These are phyloP conservation scores for Boechera retrofracta DNA, from an alignment of 345 rosid genomes.

Conservation along the genomic window DNA sequence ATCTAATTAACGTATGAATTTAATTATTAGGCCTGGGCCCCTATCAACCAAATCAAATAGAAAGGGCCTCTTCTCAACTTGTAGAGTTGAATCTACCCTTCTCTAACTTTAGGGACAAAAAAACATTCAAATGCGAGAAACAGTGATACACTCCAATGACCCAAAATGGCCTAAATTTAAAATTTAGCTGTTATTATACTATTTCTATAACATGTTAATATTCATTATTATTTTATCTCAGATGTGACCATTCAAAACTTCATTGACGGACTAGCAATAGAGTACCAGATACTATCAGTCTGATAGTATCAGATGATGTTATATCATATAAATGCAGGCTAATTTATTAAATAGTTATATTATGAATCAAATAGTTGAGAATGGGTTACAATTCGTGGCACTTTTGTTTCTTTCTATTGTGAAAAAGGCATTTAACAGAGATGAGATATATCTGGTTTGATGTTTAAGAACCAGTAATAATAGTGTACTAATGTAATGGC, in stretches of 20 bases:
- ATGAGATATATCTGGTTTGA: slow-evolving; percentile 28
- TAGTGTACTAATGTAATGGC: slow-evolving; percentile 46
- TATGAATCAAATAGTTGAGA: slow-evolving; percentile 32
- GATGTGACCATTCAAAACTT: neutral
- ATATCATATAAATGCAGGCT: neutral
- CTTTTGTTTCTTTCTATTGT: slow-evolving; percentile 37
- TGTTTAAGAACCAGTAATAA: slow-evolving; percentile 11
- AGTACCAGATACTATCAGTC: neutral
- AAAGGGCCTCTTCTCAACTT: slow-evolving; percentile 3
- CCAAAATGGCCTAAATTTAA: neutral
- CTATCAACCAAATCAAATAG: neutral
- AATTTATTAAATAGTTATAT: slow-evolving; percentile 32
- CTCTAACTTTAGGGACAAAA: neutral
- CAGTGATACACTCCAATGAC: neutral
- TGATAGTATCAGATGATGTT: neutral
- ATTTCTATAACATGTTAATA: no score
- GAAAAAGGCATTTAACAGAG: slow-evolving; percentile 27
- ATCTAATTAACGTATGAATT: neutral
- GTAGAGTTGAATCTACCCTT: slow-evolving; percentile 6
- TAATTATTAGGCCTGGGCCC: slow-evolving; percentile 16
- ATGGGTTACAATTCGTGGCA: slow-evolving; percentile 28
- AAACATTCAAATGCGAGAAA: neutral
- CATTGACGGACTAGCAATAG: neutral
- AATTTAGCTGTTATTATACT: no score
- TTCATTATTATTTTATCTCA: neutral